Conservation (phyloP, 2,329 filamentous ascomycete species). For the Coniosporium tulheliwenetii region DNA sequence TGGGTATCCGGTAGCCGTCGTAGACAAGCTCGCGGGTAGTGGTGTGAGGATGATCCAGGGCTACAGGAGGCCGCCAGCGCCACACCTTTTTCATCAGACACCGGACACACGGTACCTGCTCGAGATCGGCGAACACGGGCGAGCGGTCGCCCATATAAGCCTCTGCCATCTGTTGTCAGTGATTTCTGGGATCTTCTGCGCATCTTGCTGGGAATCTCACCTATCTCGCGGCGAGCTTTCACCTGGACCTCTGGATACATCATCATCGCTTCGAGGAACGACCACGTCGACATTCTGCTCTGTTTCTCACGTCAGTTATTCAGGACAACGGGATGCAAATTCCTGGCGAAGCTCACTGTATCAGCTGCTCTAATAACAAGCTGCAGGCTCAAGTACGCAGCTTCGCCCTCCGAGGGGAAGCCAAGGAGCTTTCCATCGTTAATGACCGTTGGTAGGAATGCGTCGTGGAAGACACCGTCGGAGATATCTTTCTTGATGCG, state of each 20-base stretch:
- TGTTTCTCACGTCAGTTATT: neutral
- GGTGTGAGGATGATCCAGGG: neutral
- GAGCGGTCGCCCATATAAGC: neutral
- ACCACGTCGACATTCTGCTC: slow-evolving; percentile 1
- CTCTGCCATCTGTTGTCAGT: neutral
- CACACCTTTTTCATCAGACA: slow-evolving; percentile 1
- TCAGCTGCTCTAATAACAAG: slow-evolving; percentile 5
- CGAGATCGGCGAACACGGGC: neutral
- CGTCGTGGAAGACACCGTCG: slow-evolving; percentile 2
- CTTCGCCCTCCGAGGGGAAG: slow-evolving; percentile 3
- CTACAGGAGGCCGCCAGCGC: neutral
- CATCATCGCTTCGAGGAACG: slow-evolving; percentile 2
- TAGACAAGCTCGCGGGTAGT: neutral
- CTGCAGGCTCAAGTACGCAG: slow-evolving; percentile 3
- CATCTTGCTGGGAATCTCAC: neutral
- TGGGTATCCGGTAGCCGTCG: neutral
- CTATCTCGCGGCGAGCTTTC: neutral
- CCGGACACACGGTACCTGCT: neutral
- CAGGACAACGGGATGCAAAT: neutral
- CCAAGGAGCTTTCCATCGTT: slow-evolving; percentile 4
- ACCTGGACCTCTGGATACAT: slow-evolving; percentile 1
- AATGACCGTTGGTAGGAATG: slow-evolving; percentile 2
- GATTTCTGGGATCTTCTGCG: neutral
- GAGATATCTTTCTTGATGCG: slow-evolving; percentile 2
- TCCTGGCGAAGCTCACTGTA: neutral